These are phyloP conservation scores for Penicillium sp. DNA, from an alignment of 2,329 filamentous ascomycete species.

Conservation along the genomic window DNA sequence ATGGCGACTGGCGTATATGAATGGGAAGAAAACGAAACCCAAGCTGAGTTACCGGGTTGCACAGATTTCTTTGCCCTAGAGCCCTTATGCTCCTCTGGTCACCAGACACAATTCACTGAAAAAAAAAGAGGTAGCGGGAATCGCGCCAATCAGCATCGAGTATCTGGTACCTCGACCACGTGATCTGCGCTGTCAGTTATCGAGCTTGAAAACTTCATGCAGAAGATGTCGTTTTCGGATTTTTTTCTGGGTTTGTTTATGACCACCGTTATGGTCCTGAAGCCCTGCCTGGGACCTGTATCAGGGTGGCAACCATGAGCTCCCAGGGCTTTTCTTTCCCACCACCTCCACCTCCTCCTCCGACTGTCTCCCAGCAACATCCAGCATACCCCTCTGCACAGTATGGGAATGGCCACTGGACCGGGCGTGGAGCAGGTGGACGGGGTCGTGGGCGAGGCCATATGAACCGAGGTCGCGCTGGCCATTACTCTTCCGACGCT, in stretches of 20 bases:
- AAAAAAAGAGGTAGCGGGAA: constrained; percentile 12
- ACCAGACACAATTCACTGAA: background rate
- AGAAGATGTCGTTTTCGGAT: constrained; percentile 2
- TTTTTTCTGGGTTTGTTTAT: constrained; percentile 3
- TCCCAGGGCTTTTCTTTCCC: constrained; percentile 49
- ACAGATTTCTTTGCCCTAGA: background rate
- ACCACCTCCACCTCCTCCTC: constrained; percentile 45
- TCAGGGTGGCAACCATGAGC: constrained; percentile 35
- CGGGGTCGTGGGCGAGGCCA: constrained; percentile 39
- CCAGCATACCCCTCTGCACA: constrained; percentile 23
- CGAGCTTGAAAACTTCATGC: constrained; percentile 14
- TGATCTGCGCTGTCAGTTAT: constrained; percentile 18
- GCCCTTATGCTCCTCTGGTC: background rate
- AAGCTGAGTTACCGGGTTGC: background rate
- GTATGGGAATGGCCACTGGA: constrained; percentile 25
- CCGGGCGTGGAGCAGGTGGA: constrained; percentile 28
- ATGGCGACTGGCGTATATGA: constrained; percentile 28
- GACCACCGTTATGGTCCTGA: constrained; percentile 22
- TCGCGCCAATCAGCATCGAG: constrained; percentile 11
- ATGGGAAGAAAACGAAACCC: background rate
- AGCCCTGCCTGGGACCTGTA: constrained; percentile 26
- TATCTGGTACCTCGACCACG: constrained; percentile 6
- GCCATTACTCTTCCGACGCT: constrained; percentile 15
- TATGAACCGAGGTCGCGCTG: constrained; percentile 31
- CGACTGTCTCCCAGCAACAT: constrained; percentile 21